These are phyloP conservation scores for Daldinia childiae DNA, from an alignment of 495 filamentous ascomycete genomes.

Conservation along the genomic window DNA sequence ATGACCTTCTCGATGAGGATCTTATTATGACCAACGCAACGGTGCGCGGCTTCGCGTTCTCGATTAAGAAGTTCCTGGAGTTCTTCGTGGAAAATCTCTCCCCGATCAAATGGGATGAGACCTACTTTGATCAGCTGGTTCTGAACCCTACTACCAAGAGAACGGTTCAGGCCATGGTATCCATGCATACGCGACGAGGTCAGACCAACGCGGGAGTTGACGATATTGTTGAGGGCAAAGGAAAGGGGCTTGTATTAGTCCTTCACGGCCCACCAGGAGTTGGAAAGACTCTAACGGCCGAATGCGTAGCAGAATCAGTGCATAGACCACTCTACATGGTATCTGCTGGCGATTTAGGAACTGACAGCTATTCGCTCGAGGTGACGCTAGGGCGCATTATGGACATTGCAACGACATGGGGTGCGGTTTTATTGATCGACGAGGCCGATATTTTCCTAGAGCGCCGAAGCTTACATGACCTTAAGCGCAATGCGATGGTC, in stretches of 20 bases:
- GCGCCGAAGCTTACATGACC: constrained; percentile 51
- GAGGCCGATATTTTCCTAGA: constrained; percentile 63
- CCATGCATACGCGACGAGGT: constrained; percentile 35
- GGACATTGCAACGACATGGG: constrained; percentile 57
- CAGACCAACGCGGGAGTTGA: constrained; percentile 43
- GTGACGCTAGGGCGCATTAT: constrained; percentile 59
- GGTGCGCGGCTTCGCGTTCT: constrained; percentile 51
- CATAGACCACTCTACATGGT: constrained; percentile 63
- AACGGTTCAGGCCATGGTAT: constrained; percentile 62
- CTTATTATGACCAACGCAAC: constrained; percentile 44
- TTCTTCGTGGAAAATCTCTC: constrained; percentile 47
- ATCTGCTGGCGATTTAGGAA: constrained; percentile 64
- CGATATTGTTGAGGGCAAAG: constrained; percentile 53
- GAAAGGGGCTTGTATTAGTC: constrained; percentile 52
- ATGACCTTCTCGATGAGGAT: constrained; percentile 45
- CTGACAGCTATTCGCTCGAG: constrained; percentile 44
- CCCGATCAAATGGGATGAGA: constrained; percentile 44
- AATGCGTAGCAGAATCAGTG: constrained; percentile 61
- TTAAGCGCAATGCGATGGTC: constrained; percentile 59
- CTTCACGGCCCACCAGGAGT: constrained; percentile 52
- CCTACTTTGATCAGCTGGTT: constrained; percentile 64
- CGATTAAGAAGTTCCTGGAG: constrained; percentile 46
- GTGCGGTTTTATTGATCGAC: constrained; percentile 61
- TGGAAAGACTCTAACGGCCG: constrained; percentile 54
- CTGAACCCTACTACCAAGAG: constrained; percentile 61